Evolutionary conservation across 2,329 filamentous ascomycete genomes (phyloP), one percentile per base, ranked within the genome.

Genomic region (Diplodia mutila): DNA sequence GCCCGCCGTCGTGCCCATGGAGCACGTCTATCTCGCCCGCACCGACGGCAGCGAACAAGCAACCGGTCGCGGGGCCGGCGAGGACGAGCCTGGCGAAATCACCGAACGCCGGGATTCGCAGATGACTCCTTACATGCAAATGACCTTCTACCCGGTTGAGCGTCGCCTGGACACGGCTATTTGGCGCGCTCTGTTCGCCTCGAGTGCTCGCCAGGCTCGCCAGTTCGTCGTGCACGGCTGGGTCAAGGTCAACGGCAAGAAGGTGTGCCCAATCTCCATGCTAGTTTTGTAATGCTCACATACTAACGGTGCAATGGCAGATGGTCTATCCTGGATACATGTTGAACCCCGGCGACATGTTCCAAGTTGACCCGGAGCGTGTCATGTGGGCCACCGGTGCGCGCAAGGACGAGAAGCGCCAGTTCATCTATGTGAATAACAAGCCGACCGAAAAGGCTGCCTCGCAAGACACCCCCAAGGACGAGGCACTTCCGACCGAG

Each of bases 311-410:
- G 3, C 27, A 4, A 14, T 27, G 14, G 59, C 25, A 97, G 94
- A 97, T 98, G 91, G 85, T 87, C 70, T 92, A 95, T 76, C 94
- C 95, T 9, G 91, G 93, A 66, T 99, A 99, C 79, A 89, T 93
- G 71, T 87, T 99, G 48, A 99, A 99, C 79, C 96, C 95, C 2
- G 95, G 95, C 72, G 95, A 99, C 78, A 92, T 99, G 89, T 99
- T 99, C 85, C 93, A 97, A 78, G 94, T 99, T 73, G 91, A 97
- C 23, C 86, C 91, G 42, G 92, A 97, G 48, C 89, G 90, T 73
- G 95, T 99, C 67, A 85, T 99, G 80, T 94, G 87, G 74, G 94
- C 92, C 39, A 97, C 94, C 1, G 95, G 95, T 68, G 85, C 86
- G 29, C 86, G 87, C 59, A 95, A 93, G 80, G 79, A 85, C 68